Evolutionary conservation across 2,329 filamentous ascomycete species (phyloP), one percentile per base, ranked within the genome.

Genomic region (Beauveria bassiana): DNA sequence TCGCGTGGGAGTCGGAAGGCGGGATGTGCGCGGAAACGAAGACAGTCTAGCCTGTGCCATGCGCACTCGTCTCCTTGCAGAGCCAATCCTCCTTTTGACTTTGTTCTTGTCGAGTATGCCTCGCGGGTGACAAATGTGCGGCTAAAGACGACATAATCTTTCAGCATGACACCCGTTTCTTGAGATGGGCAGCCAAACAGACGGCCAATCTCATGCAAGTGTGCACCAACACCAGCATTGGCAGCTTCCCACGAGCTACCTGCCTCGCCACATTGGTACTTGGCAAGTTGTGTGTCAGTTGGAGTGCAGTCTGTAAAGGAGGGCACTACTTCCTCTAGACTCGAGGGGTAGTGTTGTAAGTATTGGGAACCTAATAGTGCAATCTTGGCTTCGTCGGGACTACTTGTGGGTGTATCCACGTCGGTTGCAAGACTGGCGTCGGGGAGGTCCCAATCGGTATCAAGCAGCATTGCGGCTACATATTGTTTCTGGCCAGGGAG

Each of bases 201-300:
- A 75, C 96, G 93, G 3, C 93, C 93, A 0, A 89, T 89, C 74
- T 97, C 92, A 73, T 96, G 93, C 53, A 98, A 75, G 73, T 98
- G 93, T 10, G 91, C 93, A 8, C 93, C 93, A 65, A 98, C 96
- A 34, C 93, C 93, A 64, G 96, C 89, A 68, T 93, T 96, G 28
- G 91, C 92, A n/a, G 92, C 87, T 72, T 98, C 93, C 93, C 93
- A 98, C 52, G 87, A 95, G 70, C 90, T 96, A 26, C 93, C 93
- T 7, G 87, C 88, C 66, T 96, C 90, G 67, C 89, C 89, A 72
- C 86, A 91, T 71, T 96, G 91, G 68, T 97, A 96, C 18, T 89
- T 89, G 43, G 96, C 86, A 67, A 84, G 83, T 45, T 85, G 83
- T 10, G 87, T 90, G 70, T 98, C 91, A 0, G 92, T 97, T 38